Evolutionary conservation across 345 rosid genomes (phyloP), one percentile per base, ranked within the genome.

Genomic region (Eucalyptus viminalis): DNA sequence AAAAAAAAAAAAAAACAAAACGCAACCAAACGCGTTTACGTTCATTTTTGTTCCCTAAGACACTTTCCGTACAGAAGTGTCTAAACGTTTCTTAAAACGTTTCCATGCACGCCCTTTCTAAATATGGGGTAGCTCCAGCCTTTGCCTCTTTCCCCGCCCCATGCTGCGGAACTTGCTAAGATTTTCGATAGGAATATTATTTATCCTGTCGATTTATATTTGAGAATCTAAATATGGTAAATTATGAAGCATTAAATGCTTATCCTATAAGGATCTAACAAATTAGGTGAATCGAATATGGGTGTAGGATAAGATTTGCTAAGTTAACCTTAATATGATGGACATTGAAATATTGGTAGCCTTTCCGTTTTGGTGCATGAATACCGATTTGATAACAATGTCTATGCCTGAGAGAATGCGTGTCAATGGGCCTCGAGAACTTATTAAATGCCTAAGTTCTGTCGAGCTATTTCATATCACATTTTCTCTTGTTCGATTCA

Each of bases 371-470:
- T n/a, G 11, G 21, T n/a, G 76, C 40, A n/a, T 65, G 21, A 7
- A 65, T 14, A 29, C 10, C 16, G 0, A 65, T 65, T 65, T 15
- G 8, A 65, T n/a, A 6, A 14, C 7, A n/a, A 65, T 29, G 8
- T 14, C 5, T 65, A 15, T n/a, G 37, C 0, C 37, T n/a, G 7
- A n/a, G 3, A n/a, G 9, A 14, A 65, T 14, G 10, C 1, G 19
- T 2, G 4, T n/a, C 2, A 2, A 65, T 65, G 0, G 0, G 34
- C 3, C 40, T n/a, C 19, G 6, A 31, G 37, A 67, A 15, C 3
- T 4, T 22, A 4, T 5, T 9, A 14, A 67, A 67, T 31, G 19
- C 11, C 5, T 2, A 15, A 5, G 0, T 17, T 31, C 1, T 15
- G 1, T 7, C 0, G 6, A 15, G 21, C 3, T 31, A 15, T 67